Evolutionary conservation across 148 eudicot species (phyloP).

Genomic region (Bassia scoparia): DNA sequence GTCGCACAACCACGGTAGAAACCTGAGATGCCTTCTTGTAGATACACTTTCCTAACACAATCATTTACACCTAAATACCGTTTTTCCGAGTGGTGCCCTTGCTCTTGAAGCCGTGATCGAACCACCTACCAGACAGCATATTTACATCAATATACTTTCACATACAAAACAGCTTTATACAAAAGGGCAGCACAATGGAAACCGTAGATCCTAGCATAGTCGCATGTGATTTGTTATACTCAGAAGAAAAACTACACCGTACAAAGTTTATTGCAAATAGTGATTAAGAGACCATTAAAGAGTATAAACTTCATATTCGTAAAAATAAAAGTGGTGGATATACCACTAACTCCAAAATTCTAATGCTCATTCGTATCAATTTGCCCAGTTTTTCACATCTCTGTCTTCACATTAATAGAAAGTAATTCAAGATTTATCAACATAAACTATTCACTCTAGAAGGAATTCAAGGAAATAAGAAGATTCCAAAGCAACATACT

Average conservation of each 20-base stretch:
- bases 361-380: too few relatives aligned
- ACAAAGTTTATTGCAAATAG: too few relatives aligned
- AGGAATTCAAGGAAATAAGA: not conserved
- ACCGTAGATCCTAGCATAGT: not conserved
- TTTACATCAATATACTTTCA: constrained; percentile 4
- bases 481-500: not conserved
- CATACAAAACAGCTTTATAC: not conserved
- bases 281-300: too few relatives aligned
- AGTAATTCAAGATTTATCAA: not conserved
- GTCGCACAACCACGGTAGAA: constrained; percentile 96
- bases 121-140: constrained; percentile 52
- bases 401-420: not conserved
- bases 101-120: constrained; percentile 94
- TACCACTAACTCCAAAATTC: too few relatives aligned
- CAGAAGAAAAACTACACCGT: too few relatives aligned
- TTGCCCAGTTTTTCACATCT: too few relatives aligned
- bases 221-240: too few relatives aligned
- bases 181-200: not conserved
- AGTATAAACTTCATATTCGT: too few relatives aligned
- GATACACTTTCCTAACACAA: constrained; percentile 70
- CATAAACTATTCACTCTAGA: not conserved
- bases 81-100: constrained; percentile 86
- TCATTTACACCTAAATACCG: constrained; percentile 69
- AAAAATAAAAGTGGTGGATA: too few relatives aligned
- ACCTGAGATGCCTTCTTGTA: constrained; percentile 75